Base-by-base conservation (phyloP, 352 stramenopile genomes). In the Globisporangium solare region DNA sequence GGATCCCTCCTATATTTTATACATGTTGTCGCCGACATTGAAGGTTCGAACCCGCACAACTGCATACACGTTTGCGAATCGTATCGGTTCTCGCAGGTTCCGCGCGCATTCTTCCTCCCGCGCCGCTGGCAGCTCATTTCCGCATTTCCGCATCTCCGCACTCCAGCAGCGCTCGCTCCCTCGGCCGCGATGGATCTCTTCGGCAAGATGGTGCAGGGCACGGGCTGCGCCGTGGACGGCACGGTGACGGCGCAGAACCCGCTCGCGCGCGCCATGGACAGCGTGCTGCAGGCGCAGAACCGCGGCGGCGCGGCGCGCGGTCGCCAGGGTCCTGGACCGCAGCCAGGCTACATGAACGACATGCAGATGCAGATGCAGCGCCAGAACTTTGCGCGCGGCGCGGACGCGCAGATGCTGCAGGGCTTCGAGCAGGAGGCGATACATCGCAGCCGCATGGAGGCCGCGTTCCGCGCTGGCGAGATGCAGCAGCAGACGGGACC, bases 201-300 rank as follows among this genome's bases (percentile, higher is more conserved):
- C 21, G 75, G 81, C 49, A 94, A 94, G 70, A 83, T 94, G 64
- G 78, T 92, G 57, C 78, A 89, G 58, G 82, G 82, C 51, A 74
- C 70, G n/a, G 85, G 85, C 22, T 94, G 85, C 66, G 69, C 71
- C 50, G 83, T 87, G 24, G 85, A 94, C 59, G 85, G 85, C 66
- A 92, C 85, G 2, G 82, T 92, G 41, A 75, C 83, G n/a, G 73
- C 83, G 48, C 76, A 92, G 68, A 94, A 94, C 66, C 80, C 85
- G 47, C 79, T 94, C 40, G 89, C 85, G 20, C 79, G 82, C 59
- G 82, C 83, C 20, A 70, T 94, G 39, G 82, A 94, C 58, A 79
- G 64, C 41, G 79, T 94, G 51, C 69, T 91, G 39, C 83, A 89
- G 60, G 79, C 79, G 32, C 78, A 88, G 22, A 59, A 53, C 15